Evolutionary conservation across 2,329 filamentous ascomycete species (phyloP).

Genomic region (Emericellopsis atlantica): DNA sequence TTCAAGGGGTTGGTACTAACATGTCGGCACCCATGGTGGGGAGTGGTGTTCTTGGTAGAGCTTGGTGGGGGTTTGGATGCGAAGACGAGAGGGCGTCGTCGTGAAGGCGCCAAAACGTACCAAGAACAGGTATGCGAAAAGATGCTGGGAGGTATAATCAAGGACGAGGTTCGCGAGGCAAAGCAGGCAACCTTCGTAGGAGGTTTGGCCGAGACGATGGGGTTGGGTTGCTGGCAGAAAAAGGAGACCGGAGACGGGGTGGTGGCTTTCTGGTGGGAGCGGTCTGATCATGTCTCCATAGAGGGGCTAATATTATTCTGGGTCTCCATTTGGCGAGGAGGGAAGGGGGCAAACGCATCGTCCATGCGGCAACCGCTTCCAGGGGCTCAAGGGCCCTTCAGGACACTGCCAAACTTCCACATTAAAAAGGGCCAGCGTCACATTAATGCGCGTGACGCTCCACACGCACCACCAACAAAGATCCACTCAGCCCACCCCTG

Average conservation of each 20-base stretch:
- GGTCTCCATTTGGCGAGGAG: conserved; percentile 10
- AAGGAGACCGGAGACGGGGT: conserved; percentile 1
- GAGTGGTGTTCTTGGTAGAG: conserved; percentile 6
- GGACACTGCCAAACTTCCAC: no score
- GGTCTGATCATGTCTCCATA: conserved; percentile 2
- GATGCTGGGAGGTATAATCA: not conserved
- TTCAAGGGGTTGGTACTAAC: conserved; percentile 14
- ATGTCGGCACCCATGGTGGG: conserved; percentile 26
- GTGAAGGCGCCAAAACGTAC: not conserved
- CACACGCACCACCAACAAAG: no score
- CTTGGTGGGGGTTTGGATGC: not conserved
- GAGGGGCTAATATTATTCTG: conserved; percentile 27
- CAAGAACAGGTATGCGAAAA: not conserved
- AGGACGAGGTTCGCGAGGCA: not conserved
- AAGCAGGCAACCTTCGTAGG: not conserved
- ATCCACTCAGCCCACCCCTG: no score
- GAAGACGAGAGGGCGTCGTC: not conserved
- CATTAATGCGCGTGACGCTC: no score
- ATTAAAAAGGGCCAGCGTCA: no score
- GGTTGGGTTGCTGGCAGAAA: conserved; percentile 9
- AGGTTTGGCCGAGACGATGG: not conserved
- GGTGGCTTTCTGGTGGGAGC: no score
- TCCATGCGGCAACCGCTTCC: not conserved
- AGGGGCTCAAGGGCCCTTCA: no score
- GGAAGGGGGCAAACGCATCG: conserved; percentile 3